phyloP scores from a whole-genome alignment of 306 rosid genomes.

The Cicer chorassanicum region DNA sequence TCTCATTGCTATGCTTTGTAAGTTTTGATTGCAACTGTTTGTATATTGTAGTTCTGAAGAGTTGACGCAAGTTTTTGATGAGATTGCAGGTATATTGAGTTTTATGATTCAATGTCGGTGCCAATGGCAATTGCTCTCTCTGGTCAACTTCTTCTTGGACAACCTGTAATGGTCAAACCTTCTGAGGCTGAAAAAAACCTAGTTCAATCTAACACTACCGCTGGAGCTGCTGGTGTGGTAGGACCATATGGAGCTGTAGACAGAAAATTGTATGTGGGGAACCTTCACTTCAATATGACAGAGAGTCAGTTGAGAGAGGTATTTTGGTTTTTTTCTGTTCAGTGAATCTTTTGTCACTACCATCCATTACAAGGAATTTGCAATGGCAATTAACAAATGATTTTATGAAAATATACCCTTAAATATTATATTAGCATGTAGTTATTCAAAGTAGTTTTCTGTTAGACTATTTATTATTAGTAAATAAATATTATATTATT shows the following conservation, averaged over 20 bases:
- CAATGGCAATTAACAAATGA: slow-evolving; percentile 7
- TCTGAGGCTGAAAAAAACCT: slow-evolving; percentile 99
- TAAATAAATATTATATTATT: no score
- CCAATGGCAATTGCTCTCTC: slow-evolving; percentile 99
- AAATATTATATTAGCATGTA: no score
- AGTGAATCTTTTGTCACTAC: slow-evolving; percentile 14
- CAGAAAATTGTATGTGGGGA: slow-evolving; percentile 93
- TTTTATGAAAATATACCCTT: not conserved
- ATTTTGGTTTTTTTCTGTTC: slow-evolving; percentile 35
- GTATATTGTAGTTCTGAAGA: slow-evolving; percentile 45
- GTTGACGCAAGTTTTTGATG: slow-evolving; percentile 51
- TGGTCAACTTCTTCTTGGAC: slow-evolving; percentile 93
- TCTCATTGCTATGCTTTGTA: slow-evolving; percentile 80
- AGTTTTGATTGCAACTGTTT: slow-evolving; percentile 59
- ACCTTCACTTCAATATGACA: slow-evolving; percentile 97
- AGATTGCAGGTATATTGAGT: slow-evolving; percentile 93
- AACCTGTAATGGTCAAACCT: slow-evolving; percentile 99
- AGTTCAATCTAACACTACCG: slow-evolving; percentile 79
- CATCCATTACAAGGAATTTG: slow-evolving; percentile 13
- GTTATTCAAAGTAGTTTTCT: slow-evolving; percentile 8
- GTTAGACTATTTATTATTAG: no score
- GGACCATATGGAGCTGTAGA: slow-evolving; percentile 98
- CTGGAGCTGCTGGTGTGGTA: slow-evolving; percentile 65
- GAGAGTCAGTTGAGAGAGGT: slow-evolving; percentile 97
- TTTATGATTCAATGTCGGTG: slow-evolving; percentile 96